Evolutionary conservation across 2,329 filamentous ascomycete species (phyloP).

Genomic region (Tolypocladium tundrense): DNA sequence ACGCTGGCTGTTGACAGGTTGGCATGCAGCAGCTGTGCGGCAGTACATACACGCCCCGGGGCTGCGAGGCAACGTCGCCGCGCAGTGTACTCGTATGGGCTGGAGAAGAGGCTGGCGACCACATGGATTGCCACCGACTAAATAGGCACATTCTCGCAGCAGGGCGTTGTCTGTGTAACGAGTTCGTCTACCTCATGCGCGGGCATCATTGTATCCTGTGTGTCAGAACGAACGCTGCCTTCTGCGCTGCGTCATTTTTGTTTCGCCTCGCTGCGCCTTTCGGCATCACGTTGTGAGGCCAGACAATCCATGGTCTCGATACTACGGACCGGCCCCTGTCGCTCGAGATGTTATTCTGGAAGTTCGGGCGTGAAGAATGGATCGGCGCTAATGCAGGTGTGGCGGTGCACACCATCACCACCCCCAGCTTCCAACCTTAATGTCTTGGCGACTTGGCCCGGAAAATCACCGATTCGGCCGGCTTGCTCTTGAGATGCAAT

Average conservation of each 20-base stretch:
- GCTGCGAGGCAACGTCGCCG: too few relatives aligned
- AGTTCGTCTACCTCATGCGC: too few relatives aligned
- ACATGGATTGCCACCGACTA: too few relatives aligned
- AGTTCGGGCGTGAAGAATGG: slow-evolving; percentile 7
- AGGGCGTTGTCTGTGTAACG: too few relatives aligned
- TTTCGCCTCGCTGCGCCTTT: not conserved
- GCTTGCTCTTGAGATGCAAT: not conserved
- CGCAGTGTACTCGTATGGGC: too few relatives aligned
- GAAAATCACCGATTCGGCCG: slow-evolving; percentile 3
- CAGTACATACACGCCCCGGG: too few relatives aligned
- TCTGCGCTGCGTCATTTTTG: not conserved
- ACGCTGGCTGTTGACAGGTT: too few relatives aligned
- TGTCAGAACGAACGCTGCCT: not conserved
- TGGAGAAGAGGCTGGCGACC: too few relatives aligned
- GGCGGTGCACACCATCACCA: slow-evolving; percentile 19
- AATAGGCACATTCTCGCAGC: too few relatives aligned
- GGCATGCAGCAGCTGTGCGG: too few relatives aligned
- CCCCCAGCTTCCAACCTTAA: slow-evolving; percentile 6
- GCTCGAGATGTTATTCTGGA: not conserved
- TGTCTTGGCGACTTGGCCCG: not conserved
- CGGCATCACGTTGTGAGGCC: not conserved
- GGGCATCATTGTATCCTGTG: not conserved
- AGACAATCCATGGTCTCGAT: not conserved
- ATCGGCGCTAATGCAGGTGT: slow-evolving; percentile 28
- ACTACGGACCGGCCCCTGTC: not conserved